A percentile compares a stretch with the other conserved stretches of the same genome.
phyloP scores from a whole-genome alignment of 805 yeast species.

The Clavispora carvajalis region DNA sequence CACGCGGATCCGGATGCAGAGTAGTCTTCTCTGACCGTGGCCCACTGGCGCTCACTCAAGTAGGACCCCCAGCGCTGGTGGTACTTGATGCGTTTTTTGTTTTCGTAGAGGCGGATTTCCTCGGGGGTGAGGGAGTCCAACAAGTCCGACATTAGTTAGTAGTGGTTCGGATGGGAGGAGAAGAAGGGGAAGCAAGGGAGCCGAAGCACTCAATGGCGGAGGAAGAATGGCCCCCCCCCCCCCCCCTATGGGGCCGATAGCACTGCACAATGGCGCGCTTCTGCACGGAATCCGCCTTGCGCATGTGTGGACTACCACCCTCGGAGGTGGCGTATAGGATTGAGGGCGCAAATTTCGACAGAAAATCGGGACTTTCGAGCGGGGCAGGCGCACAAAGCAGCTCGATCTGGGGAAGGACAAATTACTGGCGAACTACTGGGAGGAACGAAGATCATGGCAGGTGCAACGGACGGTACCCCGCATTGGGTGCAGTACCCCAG shows the following conservation, averaged over 20 bases:
- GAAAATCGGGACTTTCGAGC: too few species aligned
- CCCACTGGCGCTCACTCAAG: slow-evolving; percentile 71
- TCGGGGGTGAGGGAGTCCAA: slow-evolving; percentile 27
- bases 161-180: background rate
- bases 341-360: too few species aligned
- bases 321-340: too few species aligned
- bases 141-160: slow-evolving; percentile 7
- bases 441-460: too few species aligned
- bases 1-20: slow-evolving; percentile 85
- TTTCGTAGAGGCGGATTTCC: slow-evolving; percentile 31
- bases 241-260: background rate
- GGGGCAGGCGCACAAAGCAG: too few species aligned
- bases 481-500: too few species aligned
- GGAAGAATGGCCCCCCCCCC: too few species aligned
- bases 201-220: background rate
- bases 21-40: slow-evolving; percentile 83
- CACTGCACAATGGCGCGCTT: background rate
- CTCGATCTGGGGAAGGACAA: too few species aligned
- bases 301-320: too few species aligned
- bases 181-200: too few species aligned
- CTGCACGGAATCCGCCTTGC: slow-evolving; percentile 1
- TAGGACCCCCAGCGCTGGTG: slow-evolving; percentile 94
- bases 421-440: too few species aligned
- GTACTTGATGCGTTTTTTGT: slow-evolving; percentile 39
- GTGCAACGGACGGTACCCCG: too few species aligned